Percentiles rank a stretch among this genome's conserved stretches.
phyloP scores from a whole-genome alignment of 2,329 filamentous ascomycete genomes.

The Pestalotiopsis sp. region DNA sequence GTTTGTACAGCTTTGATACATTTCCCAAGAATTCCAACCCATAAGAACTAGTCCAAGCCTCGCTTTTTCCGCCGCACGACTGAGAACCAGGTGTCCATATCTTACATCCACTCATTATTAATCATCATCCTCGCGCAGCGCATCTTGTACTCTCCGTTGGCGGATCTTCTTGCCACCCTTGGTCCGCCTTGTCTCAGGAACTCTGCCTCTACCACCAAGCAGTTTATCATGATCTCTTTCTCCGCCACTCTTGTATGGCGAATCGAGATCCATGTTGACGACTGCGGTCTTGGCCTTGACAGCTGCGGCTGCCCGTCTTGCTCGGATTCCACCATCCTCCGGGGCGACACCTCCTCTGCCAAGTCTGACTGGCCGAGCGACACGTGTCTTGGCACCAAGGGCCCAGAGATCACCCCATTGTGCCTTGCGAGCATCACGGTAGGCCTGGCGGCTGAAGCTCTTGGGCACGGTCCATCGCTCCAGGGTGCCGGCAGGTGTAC shows the following conservation, averaged over 20 bases:
- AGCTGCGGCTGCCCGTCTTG: conserved; percentile 31
- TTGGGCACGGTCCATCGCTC: conserved; percentile 94
- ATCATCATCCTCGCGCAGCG: conserved; percentile 37
- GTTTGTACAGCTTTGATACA: not conserved
- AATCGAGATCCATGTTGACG: conserved; percentile 40
- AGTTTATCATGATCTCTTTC: conserved; percentile 20
- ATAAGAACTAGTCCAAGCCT: not conserved
- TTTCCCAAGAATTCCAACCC: not conserved
- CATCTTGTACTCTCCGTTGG: conserved; percentile 32
- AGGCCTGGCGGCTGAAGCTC: conserved; percentile 79
- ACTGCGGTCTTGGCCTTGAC: conserved; percentile 37
- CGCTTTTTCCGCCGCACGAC: not conserved
- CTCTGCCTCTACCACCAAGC: conserved; percentile 23
- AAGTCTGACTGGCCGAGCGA: conserved; percentile 61
- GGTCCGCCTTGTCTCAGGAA: conserved; percentile 38
- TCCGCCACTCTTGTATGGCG: conserved; percentile 40
- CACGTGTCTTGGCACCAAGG: conserved; percentile 85
- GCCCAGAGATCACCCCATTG: conserved; percentile 96
- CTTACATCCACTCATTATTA: not conserved
- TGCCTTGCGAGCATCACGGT: conserved; percentile 89
- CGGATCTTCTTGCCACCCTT: conserved; percentile 43
- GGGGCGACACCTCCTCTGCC: conserved; percentile 46
- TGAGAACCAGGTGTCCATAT: too few species aligned
- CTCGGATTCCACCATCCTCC: conserved; percentile 50
- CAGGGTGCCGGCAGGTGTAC: conserved; percentile 81